Percentiles rank a stretch among this genome's conserved stretches.
Evolutionary conservation across 768 basidiomycete species (phyloP).

Genomic region (Suillus cothurnatus): DNA sequence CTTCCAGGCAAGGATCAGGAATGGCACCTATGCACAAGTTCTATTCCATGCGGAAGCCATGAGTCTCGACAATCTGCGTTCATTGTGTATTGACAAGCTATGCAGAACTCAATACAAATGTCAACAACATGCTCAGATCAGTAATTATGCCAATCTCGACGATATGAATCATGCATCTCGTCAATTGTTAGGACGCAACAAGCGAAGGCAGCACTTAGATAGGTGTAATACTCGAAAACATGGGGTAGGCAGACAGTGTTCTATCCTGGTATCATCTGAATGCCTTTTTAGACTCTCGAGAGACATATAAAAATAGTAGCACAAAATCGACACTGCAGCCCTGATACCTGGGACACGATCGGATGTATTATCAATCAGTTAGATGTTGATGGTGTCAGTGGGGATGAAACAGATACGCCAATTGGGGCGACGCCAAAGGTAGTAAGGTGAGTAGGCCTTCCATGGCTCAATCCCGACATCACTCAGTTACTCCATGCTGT

Average conservation of each 20-base stretch:
- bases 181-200: neutral
- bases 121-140: neutral
- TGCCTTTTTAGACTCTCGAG: neutral
- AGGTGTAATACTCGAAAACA: slow-evolving; percentile 1
- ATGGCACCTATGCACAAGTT: neutral
- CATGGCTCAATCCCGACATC: neutral
- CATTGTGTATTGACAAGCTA: slow-evolving; percentile 5
- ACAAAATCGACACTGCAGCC: slow-evolving; percentile 5
- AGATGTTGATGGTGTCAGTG: slow-evolving; percentile 11
- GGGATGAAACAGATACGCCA: slow-evolving; percentile 9
- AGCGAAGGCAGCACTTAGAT: neutral
- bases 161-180: neutral
- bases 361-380: neutral
- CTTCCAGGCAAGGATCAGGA: neutral
- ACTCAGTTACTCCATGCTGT: neutral
- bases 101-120: neutral
- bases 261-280: neutral
- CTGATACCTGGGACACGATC: slow-evolving; percentile 3
- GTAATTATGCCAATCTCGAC: neutral
- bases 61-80: neutral
- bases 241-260: neutral
- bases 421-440: neutral
- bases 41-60: neutral
- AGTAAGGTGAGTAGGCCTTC: neutral
- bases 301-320: slow-evolving; percentile 1